Conservation (phyloP, 2,329 filamentous ascomycete genomes). For the Calonectria pauciramosa region DNA sequence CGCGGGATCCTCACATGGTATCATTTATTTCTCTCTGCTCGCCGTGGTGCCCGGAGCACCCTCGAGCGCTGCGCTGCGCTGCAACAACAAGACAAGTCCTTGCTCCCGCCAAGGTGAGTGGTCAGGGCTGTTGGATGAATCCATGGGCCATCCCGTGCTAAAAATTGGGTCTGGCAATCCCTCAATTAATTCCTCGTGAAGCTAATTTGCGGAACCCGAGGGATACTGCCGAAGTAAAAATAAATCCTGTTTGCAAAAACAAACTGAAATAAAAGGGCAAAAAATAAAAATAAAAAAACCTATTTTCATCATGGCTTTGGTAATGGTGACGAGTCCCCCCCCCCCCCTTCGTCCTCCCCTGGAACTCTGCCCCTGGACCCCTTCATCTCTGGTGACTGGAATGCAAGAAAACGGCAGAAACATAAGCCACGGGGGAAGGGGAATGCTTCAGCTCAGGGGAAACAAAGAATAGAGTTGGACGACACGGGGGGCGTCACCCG, state of each 20-base stretch:
- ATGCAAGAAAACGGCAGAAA: background rate
- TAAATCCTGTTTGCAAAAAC: background rate
- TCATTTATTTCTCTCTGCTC: background rate
- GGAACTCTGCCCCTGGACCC: background rate
- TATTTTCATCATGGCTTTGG: slow-evolving; percentile 6
- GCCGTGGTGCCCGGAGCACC: background rate
- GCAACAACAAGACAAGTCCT: slow-evolving; percentile 2
- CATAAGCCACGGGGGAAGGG: background rate
- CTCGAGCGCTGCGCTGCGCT: background rate
- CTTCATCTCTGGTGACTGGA: background rate
- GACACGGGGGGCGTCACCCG: background rate
- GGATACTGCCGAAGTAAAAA: background rate
- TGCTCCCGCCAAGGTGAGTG: background rate
- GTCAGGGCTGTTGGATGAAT: slow-evolving; percentile 13
- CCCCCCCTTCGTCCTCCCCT: background rate
- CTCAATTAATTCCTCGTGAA: slow-evolving; percentile 10
- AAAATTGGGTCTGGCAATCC: slow-evolving; percentile 15
- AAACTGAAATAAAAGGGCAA: background rate
- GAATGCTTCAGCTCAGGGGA: slow-evolving; percentile 2
- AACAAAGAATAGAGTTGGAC: slow-evolving; percentile 8
- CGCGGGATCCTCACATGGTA: slow-evolving; percentile 5
- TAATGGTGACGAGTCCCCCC: background rate
- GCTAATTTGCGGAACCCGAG: slow-evolving; percentile 18
- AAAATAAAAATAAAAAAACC: background rate
- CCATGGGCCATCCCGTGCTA: slow-evolving; percentile 15